These are phyloP conservation scores for Pueraria montana DNA, from an alignment of 306 rosid species.

Conservation along the genomic window DNA sequence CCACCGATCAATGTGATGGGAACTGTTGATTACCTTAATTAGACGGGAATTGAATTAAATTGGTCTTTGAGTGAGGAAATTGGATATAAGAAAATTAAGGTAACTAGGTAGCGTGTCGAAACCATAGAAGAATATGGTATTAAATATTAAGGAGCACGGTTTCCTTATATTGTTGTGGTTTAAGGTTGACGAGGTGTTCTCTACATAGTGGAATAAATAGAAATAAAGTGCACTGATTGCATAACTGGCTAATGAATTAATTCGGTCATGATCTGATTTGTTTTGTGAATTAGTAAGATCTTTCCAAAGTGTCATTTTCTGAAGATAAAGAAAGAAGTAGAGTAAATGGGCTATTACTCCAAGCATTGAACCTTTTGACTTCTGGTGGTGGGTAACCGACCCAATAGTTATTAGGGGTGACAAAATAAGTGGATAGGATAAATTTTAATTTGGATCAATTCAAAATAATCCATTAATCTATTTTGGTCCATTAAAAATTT, in stretches of 20 bases:
- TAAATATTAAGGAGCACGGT: background rate
- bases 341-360: background rate
- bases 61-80: slow-evolving; percentile 18
- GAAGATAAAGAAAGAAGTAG: background rate
- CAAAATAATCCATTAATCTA: too few species aligned
- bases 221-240: background rate
- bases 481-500: too few species aligned
- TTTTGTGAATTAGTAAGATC: background rate
- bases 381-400: background rate
- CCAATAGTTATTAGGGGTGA: too few species aligned
- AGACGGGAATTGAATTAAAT: slow-evolving; percentile 15
- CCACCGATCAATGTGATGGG: background rate
- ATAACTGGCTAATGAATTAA: slow-evolving; percentile 9
- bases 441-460: too few species aligned
- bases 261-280: background rate
- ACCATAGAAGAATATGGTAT: background rate
- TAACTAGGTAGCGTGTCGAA: slow-evolving; percentile 5
- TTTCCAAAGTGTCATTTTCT: background rate
- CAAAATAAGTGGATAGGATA: too few species aligned
- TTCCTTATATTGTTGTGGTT: slow-evolving; percentile 2
- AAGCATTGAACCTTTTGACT: background rate
- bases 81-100: slow-evolving; percentile 2
- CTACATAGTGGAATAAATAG: background rate
- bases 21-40: background rate
- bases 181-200: background rate